Percentiles rank a stretch among this genome's conserved stretches.
These are phyloP conservation scores for Suillus subluteus DNA, from an alignment of 768 basidiomycete species.

Conservation along the genomic window DNA sequence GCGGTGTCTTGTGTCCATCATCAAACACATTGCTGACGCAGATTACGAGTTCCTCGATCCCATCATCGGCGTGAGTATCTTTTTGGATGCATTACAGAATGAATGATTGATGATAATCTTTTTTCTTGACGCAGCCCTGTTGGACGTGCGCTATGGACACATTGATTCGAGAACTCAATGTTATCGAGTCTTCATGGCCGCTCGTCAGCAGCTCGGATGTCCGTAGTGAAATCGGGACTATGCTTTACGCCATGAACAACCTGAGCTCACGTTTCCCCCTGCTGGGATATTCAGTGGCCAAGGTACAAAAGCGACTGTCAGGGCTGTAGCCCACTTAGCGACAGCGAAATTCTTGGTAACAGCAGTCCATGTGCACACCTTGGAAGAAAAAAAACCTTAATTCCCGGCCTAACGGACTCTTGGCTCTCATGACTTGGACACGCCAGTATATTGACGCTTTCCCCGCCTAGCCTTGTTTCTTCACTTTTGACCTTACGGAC, in stretches of 20 bases:
- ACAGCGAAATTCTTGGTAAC: neutral
- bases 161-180: conserved; percentile 65
- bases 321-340: conserved; percentile 10
- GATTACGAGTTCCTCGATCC: conserved; percentile 80
- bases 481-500: conserved; percentile 14
- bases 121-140: conserved; percentile 51
- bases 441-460: conserved; percentile 6
- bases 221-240: conserved; percentile 60
- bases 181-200: conserved; percentile 67
- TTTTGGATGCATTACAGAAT: neutral
- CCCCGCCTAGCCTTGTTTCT: neutral
- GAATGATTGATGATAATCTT: neutral
- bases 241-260: conserved; percentile 67
- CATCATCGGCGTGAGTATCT: conserved; percentile 64
- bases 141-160: conserved; percentile 74
- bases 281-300: conserved; percentile 39
- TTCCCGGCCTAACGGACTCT: conserved; percentile 9
- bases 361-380: conserved; percentile 8
- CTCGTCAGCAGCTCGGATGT: conserved; percentile 58
- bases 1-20: conserved; percentile 58
- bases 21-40: conserved; percentile 63
- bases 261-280: conserved; percentile 66
- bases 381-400: neutral
- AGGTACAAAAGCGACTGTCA: conserved; percentile 35
- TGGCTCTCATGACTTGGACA: neutral